These are phyloP conservation scores for Flaveria robusta DNA, from an alignment of 129 eudicot genomes.

Conservation along the genomic window DNA sequence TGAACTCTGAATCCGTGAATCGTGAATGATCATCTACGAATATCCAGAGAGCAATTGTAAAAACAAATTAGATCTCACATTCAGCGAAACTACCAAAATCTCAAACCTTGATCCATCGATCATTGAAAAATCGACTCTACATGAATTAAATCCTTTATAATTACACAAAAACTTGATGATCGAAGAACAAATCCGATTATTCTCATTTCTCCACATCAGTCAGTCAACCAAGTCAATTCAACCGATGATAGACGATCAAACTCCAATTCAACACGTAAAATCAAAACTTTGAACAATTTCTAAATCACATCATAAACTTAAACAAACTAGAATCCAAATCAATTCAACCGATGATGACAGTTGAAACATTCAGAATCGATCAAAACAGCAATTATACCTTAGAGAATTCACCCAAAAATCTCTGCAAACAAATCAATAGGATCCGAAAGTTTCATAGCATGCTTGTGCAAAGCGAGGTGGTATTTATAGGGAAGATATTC, in stretches of 20 bases:
- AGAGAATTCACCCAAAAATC: not conserved
- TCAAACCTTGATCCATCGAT: not conserved
- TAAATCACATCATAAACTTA: not conserved
- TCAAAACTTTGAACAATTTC: not conserved
- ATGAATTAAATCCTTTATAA: not conserved
- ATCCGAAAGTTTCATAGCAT: not conserved
- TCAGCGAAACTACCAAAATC: not conserved
- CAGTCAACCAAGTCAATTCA: conserved; percentile 6
- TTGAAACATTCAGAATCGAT: not conserved
- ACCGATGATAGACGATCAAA: not conserved
- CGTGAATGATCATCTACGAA: not conserved
- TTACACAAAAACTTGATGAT: not conserved
- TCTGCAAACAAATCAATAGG: conserved; percentile 2
- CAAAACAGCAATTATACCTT: conserved; percentile 29
- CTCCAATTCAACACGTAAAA: conserved; percentile 4
- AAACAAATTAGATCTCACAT: not conserved
- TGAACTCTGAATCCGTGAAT: too few relatives aligned
- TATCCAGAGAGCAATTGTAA: too few relatives aligned
- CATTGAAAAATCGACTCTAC: not conserved
- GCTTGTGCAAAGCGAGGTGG: not conserved
- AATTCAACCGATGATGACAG: conserved; percentile 8
- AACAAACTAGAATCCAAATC: not conserved
- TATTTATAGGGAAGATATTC: conserved; percentile 17
- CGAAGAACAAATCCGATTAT: conserved; percentile 6
- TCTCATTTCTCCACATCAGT: conserved; percentile 2